Evolutionary conservation across 2,329 filamentous ascomycete genomes (phyloP), one percentile per base, ranked within the genome.

Genomic region (Fusarium papillatum): DNA sequence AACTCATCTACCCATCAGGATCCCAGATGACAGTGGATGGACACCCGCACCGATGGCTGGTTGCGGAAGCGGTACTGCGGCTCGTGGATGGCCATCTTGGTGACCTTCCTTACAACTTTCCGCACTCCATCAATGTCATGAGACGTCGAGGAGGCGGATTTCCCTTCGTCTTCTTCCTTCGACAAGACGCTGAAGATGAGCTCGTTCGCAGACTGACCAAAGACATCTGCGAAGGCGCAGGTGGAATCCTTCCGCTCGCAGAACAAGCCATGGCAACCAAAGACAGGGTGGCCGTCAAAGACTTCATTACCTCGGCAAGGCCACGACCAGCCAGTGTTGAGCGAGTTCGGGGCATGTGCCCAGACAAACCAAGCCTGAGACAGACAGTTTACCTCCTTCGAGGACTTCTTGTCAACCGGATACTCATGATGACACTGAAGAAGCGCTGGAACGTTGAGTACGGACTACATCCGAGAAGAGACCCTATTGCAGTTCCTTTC

Each of bases 371-470:
- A 13, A 78, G 72, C 46, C 31, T 80, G 11, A 70, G 68, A 13
- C 78, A 80, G 53, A 69, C 75, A 2, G 57, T 93, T 0, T 87
- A 91, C 10, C 86, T 94, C 0, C 80, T 95, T 0, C 89, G 93
- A 0, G 93, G 93, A 0, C 82, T 95, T 0, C 79, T 95, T 0
- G 86, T 90, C 0, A 87, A 91, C 66, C 84, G 89, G 0, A 90
- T 95, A 4, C 81, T 95, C 0, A 78, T 90, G 2, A 87, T 92
- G 31, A 88, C 86, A 1, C 79, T 94, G 2, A 89, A 89, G 64
- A 94, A 93, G 80, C 84, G 91, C 6, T 94, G 90, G 89, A 92
- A 93, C 34, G 93, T 95, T 0, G 86, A 90, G 53, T 95, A 93
- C 59, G 91, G 91, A 0, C 83, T 93, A 0, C 88, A 92, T 73